Base-by-base conservation (phyloP, 352 stramenopile genomes). In the Phytophthora multivora region DNA sequence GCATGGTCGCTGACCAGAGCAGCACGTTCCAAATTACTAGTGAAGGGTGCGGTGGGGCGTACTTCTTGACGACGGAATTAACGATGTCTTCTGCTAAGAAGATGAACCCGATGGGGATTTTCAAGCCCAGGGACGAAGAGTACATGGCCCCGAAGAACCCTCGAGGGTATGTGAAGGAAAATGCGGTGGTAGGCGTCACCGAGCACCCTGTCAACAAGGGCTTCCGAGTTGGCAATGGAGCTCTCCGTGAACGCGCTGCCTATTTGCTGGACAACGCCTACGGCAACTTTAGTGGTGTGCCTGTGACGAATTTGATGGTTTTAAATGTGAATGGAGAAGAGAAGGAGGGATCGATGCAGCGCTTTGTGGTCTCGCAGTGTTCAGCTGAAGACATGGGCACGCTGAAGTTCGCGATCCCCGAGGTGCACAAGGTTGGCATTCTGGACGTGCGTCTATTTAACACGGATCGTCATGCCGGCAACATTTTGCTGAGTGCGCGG, bases 131-230 rank as follows among this genome's bases (percentile, higher is more conserved):
- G 13, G 97, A 99, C 65, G 98, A 99, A 75, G 98, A 99, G 78
- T 98, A 98, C 50, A 99, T 99, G 82, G 97, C 96, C 2, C 91
- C 96, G 33, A 98, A 99, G 80, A 99, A 99, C 79, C 97, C 98
- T 11, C 87, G 97, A 59, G 95, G 94, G 5, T 98, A 98, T 55
- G 84, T 98, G 28, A 86, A 90, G 70, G 84, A 93, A 51, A 76
- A 83, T 39, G 81, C 83, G 0, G 67, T 92, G n/a, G 77, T 96
- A 5, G 88, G 88, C 13, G 76, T 85, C 42, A 95, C 80, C 13
- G 79, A 90, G 31, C 83, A 96, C 58, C 88, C 89, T 0, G 73
- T 93, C 21, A 91, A 94, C 71, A 92, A 89, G 59, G 89, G 89
- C 11, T 94, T 97, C 39, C 80, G 80, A 11, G 74, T 97, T n/a